These are phyloP conservation scores for Fallopia convolvulus DNA, from an alignment of 148 eudicot species.

Conservation along the genomic window DNA sequence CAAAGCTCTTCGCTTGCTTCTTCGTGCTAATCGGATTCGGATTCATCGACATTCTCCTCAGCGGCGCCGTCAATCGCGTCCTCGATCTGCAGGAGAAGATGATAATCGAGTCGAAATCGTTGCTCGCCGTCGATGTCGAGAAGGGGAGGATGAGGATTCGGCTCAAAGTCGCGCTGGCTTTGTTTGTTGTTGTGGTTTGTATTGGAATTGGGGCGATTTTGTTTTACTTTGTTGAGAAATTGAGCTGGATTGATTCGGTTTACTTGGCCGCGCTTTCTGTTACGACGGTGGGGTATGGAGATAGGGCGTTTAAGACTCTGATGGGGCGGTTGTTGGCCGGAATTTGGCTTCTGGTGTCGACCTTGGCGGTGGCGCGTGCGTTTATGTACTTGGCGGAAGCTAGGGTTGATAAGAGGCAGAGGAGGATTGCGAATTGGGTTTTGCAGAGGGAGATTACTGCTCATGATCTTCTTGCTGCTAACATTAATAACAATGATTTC, in stretches of 20 bases:
- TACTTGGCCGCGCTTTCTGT: conserved; percentile 56
- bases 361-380: conserved; percentile 55
- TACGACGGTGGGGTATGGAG: conserved; percentile 69
- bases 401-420: conserved; percentile 50
- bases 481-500: conserved; percentile 42
- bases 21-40: conserved; percentile 64
- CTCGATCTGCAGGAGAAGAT: conserved; percentile 49
- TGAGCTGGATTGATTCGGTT: conserved; percentile 42
- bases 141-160: conserved; percentile 61
- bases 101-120: conserved; percentile 15
- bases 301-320: conserved; percentile 43
- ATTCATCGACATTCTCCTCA: conserved; percentile 48
- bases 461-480: conserved; percentile 50
- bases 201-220: conserved; percentile 39
- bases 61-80: conserved; percentile 44
- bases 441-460: conserved; percentile 46
- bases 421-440: conserved; percentile 47
- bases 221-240: conserved; percentile 29
- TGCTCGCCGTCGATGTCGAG: conserved; percentile 26
- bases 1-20: conserved; percentile 42
- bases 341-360: conserved; percentile 53
- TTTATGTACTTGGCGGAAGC: conserved; percentile 62
- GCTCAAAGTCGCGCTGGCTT: conserved; percentile 47
- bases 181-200: conserved; percentile 34
- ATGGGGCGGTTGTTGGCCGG: conserved; percentile 50